phyloP scores from a whole-genome alignment of 768 basidiomycete species.

The Naganishia vaughanmartiniae region DNA sequence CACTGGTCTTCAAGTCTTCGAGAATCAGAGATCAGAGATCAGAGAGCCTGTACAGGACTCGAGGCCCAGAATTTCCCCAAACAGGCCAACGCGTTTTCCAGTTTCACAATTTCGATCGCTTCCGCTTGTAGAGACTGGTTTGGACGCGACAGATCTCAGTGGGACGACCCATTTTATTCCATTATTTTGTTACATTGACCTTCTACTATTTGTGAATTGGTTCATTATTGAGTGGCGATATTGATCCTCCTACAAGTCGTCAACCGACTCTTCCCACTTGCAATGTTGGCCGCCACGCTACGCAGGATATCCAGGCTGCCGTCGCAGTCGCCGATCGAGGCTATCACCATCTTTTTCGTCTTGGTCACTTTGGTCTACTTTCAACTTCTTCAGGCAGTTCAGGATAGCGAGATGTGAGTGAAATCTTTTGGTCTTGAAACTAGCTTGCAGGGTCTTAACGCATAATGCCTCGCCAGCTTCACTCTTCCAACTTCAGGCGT shows the following conservation, averaged over 20 bases:
- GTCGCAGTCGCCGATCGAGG: conserved; percentile 59
- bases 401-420: conserved; percentile 64
- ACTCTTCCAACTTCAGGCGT: conserved; percentile 16
- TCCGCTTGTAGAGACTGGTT: too few species aligned
- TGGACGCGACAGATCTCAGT: too few species aligned
- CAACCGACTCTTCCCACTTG: conserved; percentile 18
- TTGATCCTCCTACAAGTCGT: not conserved
- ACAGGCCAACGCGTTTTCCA: too few species aligned
- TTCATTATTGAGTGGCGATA: not conserved
- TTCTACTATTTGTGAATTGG: not conserved
- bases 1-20: too few species aligned
- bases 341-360: conserved; percentile 84
- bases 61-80: too few species aligned
- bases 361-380: conserved; percentile 92
- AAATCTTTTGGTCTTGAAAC: too few species aligned
- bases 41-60: too few species aligned
- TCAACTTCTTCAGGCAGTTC: conserved; percentile 83
- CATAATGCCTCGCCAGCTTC: conserved; percentile 4
- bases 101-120: too few species aligned
- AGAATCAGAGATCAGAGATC: too few species aligned
- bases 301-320: conserved; percentile 25
- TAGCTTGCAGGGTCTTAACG: not conserved
- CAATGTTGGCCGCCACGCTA: conserved; percentile 23
- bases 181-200: not conserved
- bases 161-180: too few species aligned